Percentiles rank a stretch among this genome's conserved stretches.
These are phyloP conservation scores for Coemansia sp. DNA, from an alignment of 192 early-diverging fungal genomes.

Conservation along the genomic window DNA sequence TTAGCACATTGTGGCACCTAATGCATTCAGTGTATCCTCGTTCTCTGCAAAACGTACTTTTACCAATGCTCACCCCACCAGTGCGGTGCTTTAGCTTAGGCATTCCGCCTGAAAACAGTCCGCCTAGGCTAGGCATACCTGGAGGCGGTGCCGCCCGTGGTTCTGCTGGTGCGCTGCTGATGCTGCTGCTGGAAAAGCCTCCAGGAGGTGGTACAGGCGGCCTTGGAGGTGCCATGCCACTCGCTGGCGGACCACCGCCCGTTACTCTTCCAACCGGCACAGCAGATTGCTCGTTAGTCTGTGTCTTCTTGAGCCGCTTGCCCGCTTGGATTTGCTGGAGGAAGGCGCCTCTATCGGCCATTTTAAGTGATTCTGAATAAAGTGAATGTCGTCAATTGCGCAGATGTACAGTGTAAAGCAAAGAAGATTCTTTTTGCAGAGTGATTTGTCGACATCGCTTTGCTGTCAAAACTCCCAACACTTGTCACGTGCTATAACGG, in stretches of 20 bases:
- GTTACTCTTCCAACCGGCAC: constrained; percentile 35
- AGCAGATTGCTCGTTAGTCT: constrained; percentile 72
- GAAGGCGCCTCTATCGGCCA: constrained; percentile 58
- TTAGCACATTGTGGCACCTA: not conserved
- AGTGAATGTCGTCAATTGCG: not conserved
- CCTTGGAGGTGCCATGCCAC: constrained; percentile 30
- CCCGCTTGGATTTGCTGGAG: constrained; percentile 75
- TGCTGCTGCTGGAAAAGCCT: constrained; percentile 13
- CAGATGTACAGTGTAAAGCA: constrained; percentile 1
- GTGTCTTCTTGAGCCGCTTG: constrained; percentile 62
- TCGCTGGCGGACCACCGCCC: constrained; percentile 42
- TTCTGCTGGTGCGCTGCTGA: constrained; percentile 18
- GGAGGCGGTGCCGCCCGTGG: constrained; percentile 19
- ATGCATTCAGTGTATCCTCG: not conserved
- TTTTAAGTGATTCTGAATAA: constrained; percentile 1
- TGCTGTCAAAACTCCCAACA: too few species aligned
- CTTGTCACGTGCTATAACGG: too few species aligned
- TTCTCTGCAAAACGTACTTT: constrained; percentile 24
- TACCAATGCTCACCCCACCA: constrained; percentile 57
- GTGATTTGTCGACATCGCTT: too few species aligned
- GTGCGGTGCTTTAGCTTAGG: constrained; percentile 65
- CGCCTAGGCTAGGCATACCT: constrained; percentile 57
- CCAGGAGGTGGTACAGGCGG: constrained; percentile 30
- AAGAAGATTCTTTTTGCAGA: not conserved
- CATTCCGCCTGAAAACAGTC: constrained; percentile 68